phyloP scores from a whole-genome alignment of 805 yeast genomes.

The Candida nitratophila region DNA sequence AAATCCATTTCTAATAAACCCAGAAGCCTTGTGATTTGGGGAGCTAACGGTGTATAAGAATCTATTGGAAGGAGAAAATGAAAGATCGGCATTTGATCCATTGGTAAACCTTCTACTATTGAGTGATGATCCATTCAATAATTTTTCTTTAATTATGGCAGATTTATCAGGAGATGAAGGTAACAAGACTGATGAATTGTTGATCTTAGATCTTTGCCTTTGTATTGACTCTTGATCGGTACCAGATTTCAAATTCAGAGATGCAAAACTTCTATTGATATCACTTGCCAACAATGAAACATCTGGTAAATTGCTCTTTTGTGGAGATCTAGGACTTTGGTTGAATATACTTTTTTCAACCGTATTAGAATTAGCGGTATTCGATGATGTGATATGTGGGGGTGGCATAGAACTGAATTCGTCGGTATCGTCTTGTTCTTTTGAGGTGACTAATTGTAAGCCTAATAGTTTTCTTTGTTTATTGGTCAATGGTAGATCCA shows the following conservation, averaged over 20 bases:
- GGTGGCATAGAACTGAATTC: too few relatives aligned
- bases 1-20: slow-evolving; percentile 5
- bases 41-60: slow-evolving; percentile 11
- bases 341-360: neutral
- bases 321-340: neutral
- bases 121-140: neutral
- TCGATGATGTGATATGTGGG: too few relatives aligned
- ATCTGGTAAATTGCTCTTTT: slow-evolving; percentile 3
- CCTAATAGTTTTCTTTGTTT: slow-evolving; percentile 42
- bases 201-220: too few relatives aligned
- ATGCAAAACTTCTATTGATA: slow-evolving; percentile 22
- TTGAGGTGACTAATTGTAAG: slow-evolving; percentile 16
- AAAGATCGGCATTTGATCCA: neutral
- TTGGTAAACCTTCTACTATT: too few relatives aligned
- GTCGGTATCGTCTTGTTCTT: neutral
- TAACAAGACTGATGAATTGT: neutral
- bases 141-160: neutral
- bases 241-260: slow-evolving; percentile 15
- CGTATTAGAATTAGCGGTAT: too few relatives aligned
- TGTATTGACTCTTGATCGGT: too few relatives aligned
- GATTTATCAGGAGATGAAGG: neutral
- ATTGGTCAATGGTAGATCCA: slow-evolving; percentile 41
- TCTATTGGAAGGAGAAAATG: slow-evolving; percentile 12
- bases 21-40: neutral
- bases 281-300: slow-evolving; percentile 16